phyloP scores from a whole-genome alignment of 371 early-diverging fungal species.

The Actinomucor elegans region DNA sequence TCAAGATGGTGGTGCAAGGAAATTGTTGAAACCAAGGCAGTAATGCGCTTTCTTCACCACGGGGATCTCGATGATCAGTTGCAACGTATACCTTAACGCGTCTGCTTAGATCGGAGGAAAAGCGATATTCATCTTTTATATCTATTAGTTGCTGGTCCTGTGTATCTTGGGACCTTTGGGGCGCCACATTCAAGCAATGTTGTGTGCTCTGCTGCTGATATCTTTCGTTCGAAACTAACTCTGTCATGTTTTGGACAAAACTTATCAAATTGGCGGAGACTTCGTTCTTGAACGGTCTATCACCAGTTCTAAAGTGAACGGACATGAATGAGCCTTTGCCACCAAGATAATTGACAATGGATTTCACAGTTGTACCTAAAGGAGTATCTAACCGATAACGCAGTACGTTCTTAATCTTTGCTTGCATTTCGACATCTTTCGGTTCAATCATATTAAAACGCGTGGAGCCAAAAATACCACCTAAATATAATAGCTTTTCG shows the following conservation, averaged over 20 bases:
- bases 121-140: background rate
- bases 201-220: background rate
- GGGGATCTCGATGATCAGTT: slow-evolving; percentile 40
- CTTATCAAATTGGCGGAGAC: slow-evolving; percentile 16
- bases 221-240: background rate
- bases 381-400: slow-evolving; percentile 37
- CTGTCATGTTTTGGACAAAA: slow-evolving; percentile 24
- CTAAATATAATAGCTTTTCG: slow-evolving; percentile 37
- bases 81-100: slow-evolving; percentile 30
- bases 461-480: slow-evolving; percentile 41
- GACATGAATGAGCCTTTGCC: slow-evolving; percentile 28
- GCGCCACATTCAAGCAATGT: background rate
- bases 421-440: slow-evolving; percentile 23
- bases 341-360: slow-evolving; percentile 34
- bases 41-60: slow-evolving; percentile 15
- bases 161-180: background rate
- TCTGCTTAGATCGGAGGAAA: background rate
- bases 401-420: slow-evolving; percentile 21
- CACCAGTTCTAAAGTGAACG: slow-evolving; percentile 44
- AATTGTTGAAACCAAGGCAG: slow-evolving; percentile 34
- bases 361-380: slow-evolving; percentile 29
- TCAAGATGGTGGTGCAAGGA: slow-evolving; percentile 37
- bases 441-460: slow-evolving; percentile 27
- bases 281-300: slow-evolving; percentile 28
- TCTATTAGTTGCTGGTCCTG: background rate